Percentiles rank a stretch among this genome's conserved stretches.
phyloP scores from a whole-genome alignment of 768 basidiomycete species.

The Daedaleopsis sinensis region DNA sequence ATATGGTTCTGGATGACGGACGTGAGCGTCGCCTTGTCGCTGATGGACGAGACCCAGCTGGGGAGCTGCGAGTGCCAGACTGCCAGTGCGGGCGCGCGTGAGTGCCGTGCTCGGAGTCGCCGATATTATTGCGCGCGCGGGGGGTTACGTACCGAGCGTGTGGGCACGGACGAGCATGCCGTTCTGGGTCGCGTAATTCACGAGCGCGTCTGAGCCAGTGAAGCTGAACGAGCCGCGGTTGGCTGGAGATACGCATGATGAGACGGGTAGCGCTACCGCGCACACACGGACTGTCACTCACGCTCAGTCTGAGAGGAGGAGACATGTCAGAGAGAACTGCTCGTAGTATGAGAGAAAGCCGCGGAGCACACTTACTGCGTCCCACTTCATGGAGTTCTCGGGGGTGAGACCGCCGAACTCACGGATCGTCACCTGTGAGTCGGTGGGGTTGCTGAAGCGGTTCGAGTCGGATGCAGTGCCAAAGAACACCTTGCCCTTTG shows the following conservation, averaged over 20 bases:
- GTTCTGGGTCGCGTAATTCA: constrained; percentile 33
- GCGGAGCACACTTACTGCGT: constrained; percentile 22
- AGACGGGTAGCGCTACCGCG: background rate
- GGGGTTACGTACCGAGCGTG: constrained; percentile 27
- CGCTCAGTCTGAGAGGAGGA: constrained; percentile 27
- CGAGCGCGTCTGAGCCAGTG: constrained; percentile 32
- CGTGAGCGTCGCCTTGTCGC: constrained; percentile 30
- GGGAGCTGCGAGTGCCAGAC: constrained; percentile 40
- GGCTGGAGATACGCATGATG: constrained; percentile 6
- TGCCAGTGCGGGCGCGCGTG: background rate
- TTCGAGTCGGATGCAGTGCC: constrained; percentile 34
- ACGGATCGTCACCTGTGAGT: constrained; percentile 29
- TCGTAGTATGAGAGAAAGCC: background rate
- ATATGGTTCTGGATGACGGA: constrained; percentile 40
- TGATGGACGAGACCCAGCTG: constrained; percentile 31
- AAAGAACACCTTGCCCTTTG: constrained; percentile 33
- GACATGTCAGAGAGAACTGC: background rate
- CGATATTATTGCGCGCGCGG: background rate
- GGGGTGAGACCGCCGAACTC: constrained; percentile 37
- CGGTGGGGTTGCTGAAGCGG: constrained; percentile 29
- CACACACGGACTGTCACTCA: background rate
- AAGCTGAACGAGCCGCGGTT: constrained; percentile 33
- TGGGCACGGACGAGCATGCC: constrained; percentile 35
- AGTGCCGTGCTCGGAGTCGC: background rate
- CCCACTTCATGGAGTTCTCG: constrained; percentile 40